These are phyloP conservation scores for Schoenoplectus tabernaemontani DNA, from an alignment of 202 grass and related monocot genomes.

Conservation along the genomic window DNA sequence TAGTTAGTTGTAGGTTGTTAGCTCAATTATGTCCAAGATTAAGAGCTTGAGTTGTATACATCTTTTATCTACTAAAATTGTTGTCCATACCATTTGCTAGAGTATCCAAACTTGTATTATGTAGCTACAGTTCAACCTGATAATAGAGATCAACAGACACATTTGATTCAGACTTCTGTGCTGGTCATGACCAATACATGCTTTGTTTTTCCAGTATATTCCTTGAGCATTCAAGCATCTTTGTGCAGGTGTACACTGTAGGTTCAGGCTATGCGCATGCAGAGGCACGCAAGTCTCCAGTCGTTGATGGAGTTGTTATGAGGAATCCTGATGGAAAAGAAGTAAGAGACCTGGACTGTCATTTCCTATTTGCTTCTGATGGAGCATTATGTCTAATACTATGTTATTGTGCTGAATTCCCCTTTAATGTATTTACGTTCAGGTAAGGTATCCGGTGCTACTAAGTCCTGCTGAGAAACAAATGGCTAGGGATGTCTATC, in stretches of 20 bases:
- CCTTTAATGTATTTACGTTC: conserved; percentile 24
- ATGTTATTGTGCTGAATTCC: background rate
- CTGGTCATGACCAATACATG: too few species aligned
- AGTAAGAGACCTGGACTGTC: conserved; percentile 30
- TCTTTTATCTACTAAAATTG: background rate
- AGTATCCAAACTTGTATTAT: background rate
- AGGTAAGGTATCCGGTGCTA: conserved; percentile 98
- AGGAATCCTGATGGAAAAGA: conserved; percentile 97
- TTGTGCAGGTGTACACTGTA: conserved; percentile 86
- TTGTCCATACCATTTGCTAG: background rate
- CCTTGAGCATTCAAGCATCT: conserved; percentile 3
- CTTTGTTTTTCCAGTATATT: too few species aligned
- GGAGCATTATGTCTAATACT: conserved; percentile 16
- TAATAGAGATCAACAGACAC: background rate
- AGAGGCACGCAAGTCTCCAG: conserved; percentile 92
- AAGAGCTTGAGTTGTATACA: background rate
- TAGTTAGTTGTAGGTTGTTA: too few species aligned
- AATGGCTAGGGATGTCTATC: conserved; percentile 81
- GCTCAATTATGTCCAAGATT: too few species aligned
- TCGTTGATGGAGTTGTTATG: conserved; percentile 97
- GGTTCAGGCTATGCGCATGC: conserved; percentile 90
- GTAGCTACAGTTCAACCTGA: background rate
- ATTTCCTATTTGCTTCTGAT: conserved; percentile 17
- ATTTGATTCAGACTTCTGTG: background rate
- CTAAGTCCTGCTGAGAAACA: conserved; percentile 88